Percentiles rank a stretch among this genome's conserved stretches.
These are phyloP conservation scores for Spongospora subterranea DNA, from an alignment of 208 protist species.

Conservation along the genomic window DNA sequence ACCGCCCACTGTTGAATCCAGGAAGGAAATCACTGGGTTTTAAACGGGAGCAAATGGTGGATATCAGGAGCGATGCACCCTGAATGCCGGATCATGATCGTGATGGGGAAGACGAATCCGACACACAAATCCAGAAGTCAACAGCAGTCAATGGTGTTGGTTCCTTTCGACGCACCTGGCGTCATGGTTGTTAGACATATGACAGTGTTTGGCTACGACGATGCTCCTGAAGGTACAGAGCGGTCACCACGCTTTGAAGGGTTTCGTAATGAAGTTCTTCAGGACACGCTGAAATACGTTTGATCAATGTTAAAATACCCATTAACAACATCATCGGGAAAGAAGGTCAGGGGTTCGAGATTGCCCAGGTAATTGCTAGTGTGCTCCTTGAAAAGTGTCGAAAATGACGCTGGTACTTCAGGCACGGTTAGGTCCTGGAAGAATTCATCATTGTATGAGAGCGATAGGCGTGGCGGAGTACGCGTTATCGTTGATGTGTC, in stretches of 20 bases:
- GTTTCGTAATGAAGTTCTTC: conserved; percentile 1
- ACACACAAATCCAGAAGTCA: conserved; percentile 62
- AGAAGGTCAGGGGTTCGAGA: conserved; percentile 81
- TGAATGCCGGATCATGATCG: conserved; percentile 5
- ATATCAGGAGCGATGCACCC: conserved; percentile 57
- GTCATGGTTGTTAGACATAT: conserved; percentile 75
- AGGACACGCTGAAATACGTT: conserved; percentile 71
- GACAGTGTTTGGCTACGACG: conserved; percentile 79
- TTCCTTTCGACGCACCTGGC: conserved; percentile 76
- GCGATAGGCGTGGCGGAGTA: conserved; percentile 79
- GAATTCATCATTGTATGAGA: conserved; percentile 88
- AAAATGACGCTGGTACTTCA: conserved; percentile 40
- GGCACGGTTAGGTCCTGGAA: conserved; percentile 78
- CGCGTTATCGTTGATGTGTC: conserved; percentile 64
- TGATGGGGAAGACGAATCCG: conserved; percentile 48
- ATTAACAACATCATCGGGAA: conserved; percentile 75
- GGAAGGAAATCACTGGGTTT: not conserved
- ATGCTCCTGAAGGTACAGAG: conserved; percentile 73
- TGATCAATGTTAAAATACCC: conserved; percentile 64
- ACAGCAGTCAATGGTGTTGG: conserved; percentile 83
- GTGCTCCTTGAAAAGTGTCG: not conserved
- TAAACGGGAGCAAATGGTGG: conserved; percentile 58
- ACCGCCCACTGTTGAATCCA: conserved; percentile 14
- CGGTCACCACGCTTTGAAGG: not conserved
- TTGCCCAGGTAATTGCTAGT: conserved; percentile 72